Conservation (phyloP, 139 green algal species). For the Chlamydomonas eustigma region DNA sequence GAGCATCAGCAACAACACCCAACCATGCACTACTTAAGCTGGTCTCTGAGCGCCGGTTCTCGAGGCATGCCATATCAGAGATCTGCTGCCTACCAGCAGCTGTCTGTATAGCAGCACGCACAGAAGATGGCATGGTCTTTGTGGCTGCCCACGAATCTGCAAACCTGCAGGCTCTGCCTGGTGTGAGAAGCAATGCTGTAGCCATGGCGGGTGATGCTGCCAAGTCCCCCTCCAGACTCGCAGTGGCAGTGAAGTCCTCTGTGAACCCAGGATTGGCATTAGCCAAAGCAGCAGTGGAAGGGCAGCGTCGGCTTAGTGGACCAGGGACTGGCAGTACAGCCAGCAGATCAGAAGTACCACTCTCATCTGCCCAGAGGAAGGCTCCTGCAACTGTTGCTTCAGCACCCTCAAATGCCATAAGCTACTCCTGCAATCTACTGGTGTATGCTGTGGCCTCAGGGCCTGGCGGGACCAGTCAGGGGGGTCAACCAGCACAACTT, state of each 20-base stretch:
- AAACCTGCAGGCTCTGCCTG: constrained; percentile 19
- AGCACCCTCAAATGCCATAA: no score
- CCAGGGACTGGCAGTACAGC: background rate
- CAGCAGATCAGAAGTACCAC: background rate
- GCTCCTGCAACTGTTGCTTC: no score
- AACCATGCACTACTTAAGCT: background rate
- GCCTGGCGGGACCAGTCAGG: background rate
- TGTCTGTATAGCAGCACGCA: constrained; percentile 11
- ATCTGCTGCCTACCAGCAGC: constrained; percentile 23
- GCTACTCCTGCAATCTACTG: constrained; percentile 4
- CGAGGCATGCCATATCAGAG: constrained; percentile 6
- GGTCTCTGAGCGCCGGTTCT: constrained; percentile 26
- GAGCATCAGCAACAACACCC: background rate
- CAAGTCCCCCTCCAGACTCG: constrained; percentile 16
- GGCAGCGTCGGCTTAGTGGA: background rate
- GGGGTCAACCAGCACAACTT: constrained; percentile 7
- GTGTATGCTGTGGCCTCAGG: constrained; percentile 15
- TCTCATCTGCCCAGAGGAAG: no score
- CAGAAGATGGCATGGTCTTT: constrained; percentile 26
- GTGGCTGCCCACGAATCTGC: constrained; percentile 33
- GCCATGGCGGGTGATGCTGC: constrained; percentile 13
- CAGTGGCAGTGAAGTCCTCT: constrained; percentile 12
- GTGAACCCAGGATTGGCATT: background rate
- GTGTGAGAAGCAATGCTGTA: constrained; percentile 19
- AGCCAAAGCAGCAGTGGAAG: background rate